These are phyloP conservation scores for Boletus vinaceobasis DNA, from an alignment of 768 basidiomycete genomes.

Conservation along the genomic window DNA sequence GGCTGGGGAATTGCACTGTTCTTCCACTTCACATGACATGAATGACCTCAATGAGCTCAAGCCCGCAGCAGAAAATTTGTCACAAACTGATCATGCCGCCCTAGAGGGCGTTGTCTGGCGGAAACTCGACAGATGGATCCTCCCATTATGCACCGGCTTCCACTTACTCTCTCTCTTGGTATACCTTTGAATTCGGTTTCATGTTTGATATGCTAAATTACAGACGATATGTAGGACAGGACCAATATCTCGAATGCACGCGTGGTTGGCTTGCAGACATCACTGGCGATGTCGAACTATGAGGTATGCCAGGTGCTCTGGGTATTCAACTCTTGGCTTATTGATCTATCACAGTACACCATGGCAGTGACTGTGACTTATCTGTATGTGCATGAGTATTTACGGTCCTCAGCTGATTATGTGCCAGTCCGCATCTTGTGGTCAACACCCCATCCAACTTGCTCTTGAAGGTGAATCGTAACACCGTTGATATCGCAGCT, in stretches of 20 bases:
- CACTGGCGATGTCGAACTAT: conserved; percentile 36
- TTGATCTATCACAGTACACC: conserved; percentile 30
- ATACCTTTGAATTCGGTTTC: conserved; percentile 11
- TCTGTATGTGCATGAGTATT: conserved; percentile 15
- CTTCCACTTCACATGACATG: not conserved
- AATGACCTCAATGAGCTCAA: conserved; percentile 1
- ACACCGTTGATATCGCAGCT: not conserved
- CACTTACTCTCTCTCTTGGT: conserved; percentile 53
- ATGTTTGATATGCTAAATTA: not conserved
- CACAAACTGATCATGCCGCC: conserved; percentile 2
- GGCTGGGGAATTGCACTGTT: not conserved
- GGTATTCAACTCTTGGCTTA: not conserved
- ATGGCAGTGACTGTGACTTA: conserved; percentile 31
- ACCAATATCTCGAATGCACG: conserved; percentile 57
- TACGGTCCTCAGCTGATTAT: not conserved
- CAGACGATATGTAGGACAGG: conserved; percentile 26
- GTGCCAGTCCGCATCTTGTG: conserved; percentile 43
- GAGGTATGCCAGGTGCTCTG: conserved; percentile 12
- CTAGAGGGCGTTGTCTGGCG: conserved; percentile 43
- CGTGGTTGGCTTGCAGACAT: conserved; percentile 55
- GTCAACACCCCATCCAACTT: conserved; percentile 61
- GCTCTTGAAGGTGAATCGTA: conserved; percentile 42
- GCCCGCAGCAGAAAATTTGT: not conserved
- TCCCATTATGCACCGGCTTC: conserved; percentile 49
- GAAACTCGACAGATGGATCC: conserved; percentile 46